phyloP scores from a whole-genome alignment of 176 grass and related monocot species.

The Musa acuminata region DNA sequence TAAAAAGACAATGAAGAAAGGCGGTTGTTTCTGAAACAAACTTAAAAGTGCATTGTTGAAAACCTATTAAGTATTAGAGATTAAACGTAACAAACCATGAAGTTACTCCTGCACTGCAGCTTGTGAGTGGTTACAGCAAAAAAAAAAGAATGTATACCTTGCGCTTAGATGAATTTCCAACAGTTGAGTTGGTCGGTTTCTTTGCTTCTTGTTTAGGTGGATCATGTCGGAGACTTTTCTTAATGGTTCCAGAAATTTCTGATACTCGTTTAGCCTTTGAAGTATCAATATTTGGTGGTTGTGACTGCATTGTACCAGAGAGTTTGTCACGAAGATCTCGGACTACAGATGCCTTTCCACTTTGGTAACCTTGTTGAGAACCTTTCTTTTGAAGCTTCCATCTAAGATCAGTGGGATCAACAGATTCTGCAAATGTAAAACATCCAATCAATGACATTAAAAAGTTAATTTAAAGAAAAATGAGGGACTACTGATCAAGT shows the following conservation, averaged over 20 bases:
- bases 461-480: slow-evolving; percentile 3
- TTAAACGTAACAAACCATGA: too few relatives aligned
- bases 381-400: slow-evolving; percentile 76
- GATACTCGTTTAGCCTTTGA: slow-evolving; percentile 45
- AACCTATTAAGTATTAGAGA: neutral
- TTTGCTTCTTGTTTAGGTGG: slow-evolving; percentile 43
- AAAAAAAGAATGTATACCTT: slow-evolving; percentile 32
- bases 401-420: slow-evolving; percentile 72
- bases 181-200: slow-evolving; percentile 36
- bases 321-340: slow-evolving; percentile 84
- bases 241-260: slow-evolving; percentile 49
- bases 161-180: slow-evolving; percentile 54
- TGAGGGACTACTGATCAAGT: neutral
- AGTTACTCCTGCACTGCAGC: too few relatives aligned
- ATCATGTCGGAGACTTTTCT: slow-evolving; percentile 38
- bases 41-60: too few relatives aligned
- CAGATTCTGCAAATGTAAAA: slow-evolving; percentile 40
- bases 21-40: too few relatives aligned
- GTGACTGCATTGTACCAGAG: slow-evolving; percentile 62
- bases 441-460: slow-evolving; percentile 11
- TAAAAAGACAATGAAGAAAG: too few relatives aligned
- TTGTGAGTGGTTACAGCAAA: too few relatives aligned
- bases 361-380: slow-evolving; percentile 29
- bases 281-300: slow-evolving; percentile 36
- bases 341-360: slow-evolving; percentile 28